Percentiles rank a stretch among this genome's conserved stretches.
phyloP scores from a whole-genome alignment of 139 green algal genomes.

The Chlorella sp. region DNA sequence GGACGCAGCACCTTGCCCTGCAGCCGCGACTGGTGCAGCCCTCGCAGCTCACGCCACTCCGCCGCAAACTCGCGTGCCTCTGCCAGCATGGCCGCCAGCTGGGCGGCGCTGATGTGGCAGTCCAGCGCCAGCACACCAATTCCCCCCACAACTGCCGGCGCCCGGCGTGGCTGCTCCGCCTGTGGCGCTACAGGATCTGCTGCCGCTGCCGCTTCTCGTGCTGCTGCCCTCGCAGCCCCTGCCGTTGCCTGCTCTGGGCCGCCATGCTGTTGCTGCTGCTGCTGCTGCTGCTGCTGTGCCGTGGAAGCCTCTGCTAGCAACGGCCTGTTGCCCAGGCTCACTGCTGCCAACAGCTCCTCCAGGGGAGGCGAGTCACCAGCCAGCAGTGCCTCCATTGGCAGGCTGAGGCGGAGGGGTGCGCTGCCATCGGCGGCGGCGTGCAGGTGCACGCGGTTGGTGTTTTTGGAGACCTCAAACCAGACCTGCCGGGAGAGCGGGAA shows the following conservation, averaged over 20 bases:
- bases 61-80: slow-evolving; percentile 68
- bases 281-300: slow-evolving; percentile 23
- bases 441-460: slow-evolving; percentile 83
- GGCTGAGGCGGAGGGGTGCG: slow-evolving; percentile 66
- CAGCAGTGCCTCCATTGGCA: slow-evolving; percentile 76
- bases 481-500: neutral
- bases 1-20: slow-evolving; percentile 48
- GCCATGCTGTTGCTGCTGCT: neutral
- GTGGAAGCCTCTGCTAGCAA: neutral
- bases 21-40: slow-evolving; percentile 62
- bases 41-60: slow-evolving; percentile 80
- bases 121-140: slow-evolving; percentile 57
- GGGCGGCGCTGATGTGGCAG: neutral
- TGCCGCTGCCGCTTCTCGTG: neutral
- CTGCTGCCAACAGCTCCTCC: slow-evolving; percentile 26
- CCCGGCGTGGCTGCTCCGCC: neutral
- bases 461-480: slow-evolving; percentile 71
- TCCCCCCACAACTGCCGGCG: slow-evolving; percentile 46
- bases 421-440: slow-evolving; percentile 71
- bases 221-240: neutral
- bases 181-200: neutral
- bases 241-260: neutral
- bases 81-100: slow-evolving; percentile 59
- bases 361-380: slow-evolving; percentile 16
- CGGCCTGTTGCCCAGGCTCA: neutral